These are phyloP conservation scores for Talaromyces islandicus DNA, from an alignment of 2,329 filamentous ascomycete genomes.

Conservation along the genomic window DNA sequence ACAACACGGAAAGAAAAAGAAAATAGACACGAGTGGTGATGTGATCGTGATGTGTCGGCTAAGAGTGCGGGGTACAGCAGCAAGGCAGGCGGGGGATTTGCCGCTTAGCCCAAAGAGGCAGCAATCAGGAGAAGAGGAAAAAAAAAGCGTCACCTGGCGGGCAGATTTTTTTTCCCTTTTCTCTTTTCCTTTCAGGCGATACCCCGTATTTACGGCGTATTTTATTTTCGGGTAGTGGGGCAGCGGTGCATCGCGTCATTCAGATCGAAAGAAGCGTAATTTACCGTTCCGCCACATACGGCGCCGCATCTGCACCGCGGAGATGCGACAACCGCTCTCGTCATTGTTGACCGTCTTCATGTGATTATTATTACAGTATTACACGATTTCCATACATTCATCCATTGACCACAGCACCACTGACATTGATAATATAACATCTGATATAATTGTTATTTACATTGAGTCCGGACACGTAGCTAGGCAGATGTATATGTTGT, in stretches of 20 bases:
- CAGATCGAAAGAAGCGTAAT: neutral
- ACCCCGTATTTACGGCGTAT: neutral
- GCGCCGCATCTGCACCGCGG: neutral
- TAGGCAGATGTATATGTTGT: too few species aligned
- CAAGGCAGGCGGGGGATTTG: constrained; percentile 1
- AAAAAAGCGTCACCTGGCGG: constrained; percentile 1
- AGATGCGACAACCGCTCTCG: neutral
- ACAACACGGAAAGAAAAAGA: neutral
- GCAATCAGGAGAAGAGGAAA: constrained; percentile 3
- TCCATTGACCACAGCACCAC: too few species aligned
- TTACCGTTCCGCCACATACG: neutral
- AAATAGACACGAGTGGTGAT: too few species aligned
- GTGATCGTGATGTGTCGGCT: neutral
- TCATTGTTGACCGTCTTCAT: neutral
- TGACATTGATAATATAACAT: too few species aligned
- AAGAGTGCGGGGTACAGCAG: neutral
- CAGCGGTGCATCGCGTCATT: neutral
- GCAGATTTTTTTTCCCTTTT: constrained; percentile 4
- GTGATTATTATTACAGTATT: neutral
- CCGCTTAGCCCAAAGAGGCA: constrained; percentile 5
- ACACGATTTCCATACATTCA: too few species aligned
- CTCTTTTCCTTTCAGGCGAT: neutral
- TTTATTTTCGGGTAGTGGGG: neutral
- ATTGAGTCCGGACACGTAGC: too few species aligned
- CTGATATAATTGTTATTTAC: too few species aligned